phyloP scores from a whole-genome alignment of 2,329 filamentous ascomycete genomes.

The Aspergillus viridinutans region DNA sequence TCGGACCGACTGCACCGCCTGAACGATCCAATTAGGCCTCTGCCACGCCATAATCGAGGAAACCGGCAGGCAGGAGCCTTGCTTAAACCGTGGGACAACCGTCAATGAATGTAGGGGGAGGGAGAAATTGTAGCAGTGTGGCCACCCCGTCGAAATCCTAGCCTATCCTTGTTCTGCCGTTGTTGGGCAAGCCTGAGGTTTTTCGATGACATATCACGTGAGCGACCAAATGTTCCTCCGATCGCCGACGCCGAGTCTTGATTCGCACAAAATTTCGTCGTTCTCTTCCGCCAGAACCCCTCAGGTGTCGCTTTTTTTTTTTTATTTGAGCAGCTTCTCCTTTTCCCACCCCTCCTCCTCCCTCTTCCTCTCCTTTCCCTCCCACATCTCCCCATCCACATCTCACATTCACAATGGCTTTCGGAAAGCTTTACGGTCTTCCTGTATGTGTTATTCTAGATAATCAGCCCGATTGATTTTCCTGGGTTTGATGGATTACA shows the following conservation, averaged over 20 bases:
- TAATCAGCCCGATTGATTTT: conserved; percentile 2
- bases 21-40: conserved; percentile 31
- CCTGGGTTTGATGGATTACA: not conserved
- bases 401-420: conserved; percentile 66
- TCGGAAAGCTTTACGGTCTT: conserved; percentile 95
- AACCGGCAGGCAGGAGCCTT: conserved; percentile 11
- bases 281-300: conserved; percentile 16
- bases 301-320: conserved; percentile 13
- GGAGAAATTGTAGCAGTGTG: not conserved
- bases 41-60: conserved; percentile 34
- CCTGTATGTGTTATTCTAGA: conserved; percentile 54
- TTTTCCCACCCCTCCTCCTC: conserved; percentile 14
- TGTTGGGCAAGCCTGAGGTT: conserved; percentile 18
- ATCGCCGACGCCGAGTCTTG: conserved; percentile 15
- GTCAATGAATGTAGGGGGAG: not conserved
- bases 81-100: not conserved
- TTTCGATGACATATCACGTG: conserved; percentile 26
- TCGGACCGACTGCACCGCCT: conserved; percentile 32
- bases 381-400: conserved; percentile 12
- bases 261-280: conserved; percentile 26
- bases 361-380: conserved; percentile 4
- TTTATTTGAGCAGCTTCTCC: conserved; percentile 9
- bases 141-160: not conserved
- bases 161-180: conserved; percentile 1
- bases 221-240: conserved; percentile 22